Conservation (phyloP, 768 basidiomycete species). For the Pulveroboletus sp. region DNA sequence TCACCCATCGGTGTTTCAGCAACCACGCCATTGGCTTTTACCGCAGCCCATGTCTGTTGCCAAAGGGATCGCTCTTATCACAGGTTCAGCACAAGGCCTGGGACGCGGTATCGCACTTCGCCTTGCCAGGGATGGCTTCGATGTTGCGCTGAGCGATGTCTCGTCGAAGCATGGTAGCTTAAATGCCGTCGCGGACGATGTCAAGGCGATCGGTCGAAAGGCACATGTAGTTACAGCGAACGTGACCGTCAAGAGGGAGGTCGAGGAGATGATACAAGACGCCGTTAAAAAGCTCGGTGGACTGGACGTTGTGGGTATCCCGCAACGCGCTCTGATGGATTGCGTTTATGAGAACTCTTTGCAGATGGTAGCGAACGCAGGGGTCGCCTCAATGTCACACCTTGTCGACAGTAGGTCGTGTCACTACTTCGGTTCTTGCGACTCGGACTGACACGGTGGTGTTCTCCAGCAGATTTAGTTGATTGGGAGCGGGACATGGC, state of each 20-base stretch:
- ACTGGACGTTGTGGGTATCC: conserved; percentile 3
- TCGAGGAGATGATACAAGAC: conserved; percentile 4
- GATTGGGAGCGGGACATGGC: conserved; percentile 6
- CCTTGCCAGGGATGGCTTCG: conserved; percentile 20
- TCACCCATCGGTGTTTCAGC: no score
- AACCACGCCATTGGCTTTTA: not conserved
- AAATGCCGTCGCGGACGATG: conserved; percentile 7
- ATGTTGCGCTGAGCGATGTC: conserved; percentile 29
- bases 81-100: conserved; percentile 29
- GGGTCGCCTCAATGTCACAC: not conserved
- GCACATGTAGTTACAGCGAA: conserved; percentile 13
- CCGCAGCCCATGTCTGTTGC: conserved; percentile 2
- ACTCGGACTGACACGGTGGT: not conserved
- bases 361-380: conserved; percentile 20
- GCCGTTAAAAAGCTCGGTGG: conserved; percentile 3
- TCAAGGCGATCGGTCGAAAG: conserved; percentile 10
- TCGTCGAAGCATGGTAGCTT: conserved; percentile 11
- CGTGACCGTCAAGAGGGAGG: conserved; percentile 2
- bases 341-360: not conserved
- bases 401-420: not conserved
- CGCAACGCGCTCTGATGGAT: no score
- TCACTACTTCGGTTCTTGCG: not conserved
- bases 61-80: conserved; percentile 31
- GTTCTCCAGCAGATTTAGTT: not conserved
- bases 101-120: conserved; percentile 20